Evolutionary conservation across 176 grass and related monocot genomes (phyloP).

Genomic region (Carex parvula): DNA sequence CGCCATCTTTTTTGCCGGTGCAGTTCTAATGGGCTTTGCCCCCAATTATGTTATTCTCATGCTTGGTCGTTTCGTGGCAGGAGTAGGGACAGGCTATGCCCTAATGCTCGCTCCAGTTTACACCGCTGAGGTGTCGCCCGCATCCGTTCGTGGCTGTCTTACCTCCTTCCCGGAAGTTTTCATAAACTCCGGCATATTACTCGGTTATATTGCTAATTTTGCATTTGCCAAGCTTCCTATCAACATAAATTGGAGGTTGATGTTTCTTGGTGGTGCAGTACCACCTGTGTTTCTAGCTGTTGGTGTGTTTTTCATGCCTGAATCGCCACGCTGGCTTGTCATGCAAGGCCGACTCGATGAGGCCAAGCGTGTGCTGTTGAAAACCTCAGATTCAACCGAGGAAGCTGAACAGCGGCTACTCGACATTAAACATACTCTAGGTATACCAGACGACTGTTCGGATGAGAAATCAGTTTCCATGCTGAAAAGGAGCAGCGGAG

Average conservation of each 20-base stretch:
- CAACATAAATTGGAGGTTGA: constrained; percentile 71
- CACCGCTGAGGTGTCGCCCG: constrained; percentile 79
- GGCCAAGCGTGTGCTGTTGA: constrained; percentile 51
- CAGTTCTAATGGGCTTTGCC: constrained; percentile 67
- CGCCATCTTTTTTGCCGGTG: constrained; percentile 74
- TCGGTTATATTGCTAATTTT: constrained; percentile 92
- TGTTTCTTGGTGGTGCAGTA: constrained; percentile 77
- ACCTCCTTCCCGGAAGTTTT: constrained; percentile 84
- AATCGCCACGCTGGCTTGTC: constrained; percentile 89
- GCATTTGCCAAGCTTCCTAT: constrained; percentile 70
- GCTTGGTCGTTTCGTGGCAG: constrained; percentile 75
- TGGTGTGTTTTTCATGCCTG: constrained; percentile 82
- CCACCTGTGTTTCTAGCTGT: constrained; percentile 69
- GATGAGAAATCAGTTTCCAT: constrained; percentile 30
- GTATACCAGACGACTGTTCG: constrained; percentile 39
- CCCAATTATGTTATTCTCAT: constrained; percentile 68
- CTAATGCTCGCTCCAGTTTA: constrained; percentile 83
- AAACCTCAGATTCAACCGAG: constrained; percentile 50
- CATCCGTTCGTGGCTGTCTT: constrained; percentile 68
- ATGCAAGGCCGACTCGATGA: constrained; percentile 78
- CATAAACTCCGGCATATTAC: constrained; percentile 77
- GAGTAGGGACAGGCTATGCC: constrained; percentile 74
- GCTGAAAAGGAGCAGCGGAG: not conserved
- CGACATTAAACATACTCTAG: constrained; percentile 60
- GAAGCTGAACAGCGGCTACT: constrained; percentile 61